Percentiles rank a stretch among this genome's conserved stretches.
Conservation (phyloP, 2,329 filamentous ascomycete species). For the Ophiostoma sp. region DNA sequence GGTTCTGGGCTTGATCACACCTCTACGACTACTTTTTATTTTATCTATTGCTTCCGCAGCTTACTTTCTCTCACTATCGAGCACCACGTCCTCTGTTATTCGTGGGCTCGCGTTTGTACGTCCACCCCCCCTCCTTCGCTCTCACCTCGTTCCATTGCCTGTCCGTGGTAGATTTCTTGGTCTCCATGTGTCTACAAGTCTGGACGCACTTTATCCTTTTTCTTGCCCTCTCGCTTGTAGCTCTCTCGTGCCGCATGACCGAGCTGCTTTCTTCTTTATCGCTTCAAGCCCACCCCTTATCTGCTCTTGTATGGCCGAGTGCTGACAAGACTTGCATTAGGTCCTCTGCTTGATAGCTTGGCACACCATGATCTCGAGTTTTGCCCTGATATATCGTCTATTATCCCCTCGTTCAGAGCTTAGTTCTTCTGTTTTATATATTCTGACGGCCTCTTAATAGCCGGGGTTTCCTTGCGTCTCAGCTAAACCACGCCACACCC, state of each 20-base stretch:
- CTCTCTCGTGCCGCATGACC: not conserved
- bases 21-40: not conserved
- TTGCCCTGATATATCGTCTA: not conserved
- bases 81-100: not conserved
- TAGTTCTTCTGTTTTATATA: no score
- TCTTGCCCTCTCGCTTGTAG: not conserved
- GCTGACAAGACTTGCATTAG: constrained; percentile 11
- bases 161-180: not conserved
- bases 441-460: not conserved
- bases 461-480: not conserved
- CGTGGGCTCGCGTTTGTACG: not conserved
- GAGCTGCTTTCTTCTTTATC: not conserved
- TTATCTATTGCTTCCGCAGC: not conserved
- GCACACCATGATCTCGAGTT: not conserved
- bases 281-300: constrained; percentile 11
- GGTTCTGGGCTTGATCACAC: no score
- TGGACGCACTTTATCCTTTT: not conserved
- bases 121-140: not conserved
- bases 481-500: not conserved
- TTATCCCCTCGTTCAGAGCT: not conserved
- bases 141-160: not conserved
- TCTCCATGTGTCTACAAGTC: not conserved
- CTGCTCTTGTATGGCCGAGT: not conserved
- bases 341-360: not conserved
- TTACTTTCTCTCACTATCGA: not conserved